Evolutionary conservation across 305 asterid species (phyloP), one percentile per base, ranked within the genome.

Genomic region (Fraxinus nigra): DNA sequence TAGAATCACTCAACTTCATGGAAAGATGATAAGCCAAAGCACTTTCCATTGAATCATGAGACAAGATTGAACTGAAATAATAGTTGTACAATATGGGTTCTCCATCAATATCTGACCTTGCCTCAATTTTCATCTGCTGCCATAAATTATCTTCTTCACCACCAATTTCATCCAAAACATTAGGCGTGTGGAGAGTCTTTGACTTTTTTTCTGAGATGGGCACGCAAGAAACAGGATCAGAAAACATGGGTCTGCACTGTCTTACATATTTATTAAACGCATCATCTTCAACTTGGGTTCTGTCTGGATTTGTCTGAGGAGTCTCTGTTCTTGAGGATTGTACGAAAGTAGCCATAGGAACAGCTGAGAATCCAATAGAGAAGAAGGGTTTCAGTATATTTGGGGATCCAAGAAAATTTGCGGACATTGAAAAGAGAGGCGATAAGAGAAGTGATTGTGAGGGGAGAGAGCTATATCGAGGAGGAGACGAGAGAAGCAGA

Each of bases 31-130:
- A 90, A 4, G 97, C 91, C 20, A 94, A 80, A 63, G 97, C 97
- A 32, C 84, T 80, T 69, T 89, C 94, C 85, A 94, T 82, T 1
- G 95, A 94, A 76, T 91, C 88, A 43, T 89, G 97, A 1, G 81
- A 88, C 26, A 94, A 37, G 38, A 94, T 87, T 9, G 97, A 94
- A 75, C 72, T 83, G 65, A 77, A 61, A 79, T 93, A 94, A 37
- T 89, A 94, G 73, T 76, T 87, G 0, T 90, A 91, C 72, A 94
- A 83, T 26, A 93, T 93, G 20, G 98, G 97, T 80, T 94, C 98
- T 16, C 88, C 85, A 4, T 90, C 87, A 56, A 90, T 83, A 79
- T 92, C 97, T 7, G 82, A 82, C 83, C 82, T 85, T 33, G 98
- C 98, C 78, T 93, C 98, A 6, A 77, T 89, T 87, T 83, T 90